phyloP scores from a whole-genome alignment of 2,329 filamentous ascomycete genomes.

The Zasmidium citrigriseum region DNA sequence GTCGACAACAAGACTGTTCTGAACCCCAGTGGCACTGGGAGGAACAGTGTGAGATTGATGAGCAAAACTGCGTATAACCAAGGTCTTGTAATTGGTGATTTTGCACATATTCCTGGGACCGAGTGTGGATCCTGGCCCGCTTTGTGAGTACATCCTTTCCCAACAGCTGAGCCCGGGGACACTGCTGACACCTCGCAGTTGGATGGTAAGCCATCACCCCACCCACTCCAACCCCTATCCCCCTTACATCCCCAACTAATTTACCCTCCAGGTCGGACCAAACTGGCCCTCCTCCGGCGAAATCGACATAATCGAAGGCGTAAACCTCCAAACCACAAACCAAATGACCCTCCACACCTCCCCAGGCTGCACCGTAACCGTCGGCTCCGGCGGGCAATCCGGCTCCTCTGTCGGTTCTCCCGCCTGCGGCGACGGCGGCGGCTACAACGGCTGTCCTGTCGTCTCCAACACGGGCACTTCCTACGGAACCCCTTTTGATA shows the following conservation, averaged over 20 bases:
- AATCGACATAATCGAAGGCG: constrained; percentile 41
- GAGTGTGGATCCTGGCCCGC: constrained; percentile 65
- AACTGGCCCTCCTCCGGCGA: constrained; percentile 40
- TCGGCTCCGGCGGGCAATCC: constrained; percentile 4
- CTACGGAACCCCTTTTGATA: constrained; percentile 36
- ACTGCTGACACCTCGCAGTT: constrained; percentile 21
- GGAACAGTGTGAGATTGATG: constrained; percentile 68
- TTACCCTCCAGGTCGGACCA: no score
- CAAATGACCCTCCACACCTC: constrained; percentile 36
- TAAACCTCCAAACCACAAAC: constrained; percentile 33
- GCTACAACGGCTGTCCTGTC: constrained; percentile 36
- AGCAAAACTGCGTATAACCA: constrained; percentile 64
- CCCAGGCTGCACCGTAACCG: constrained; percentile 31
- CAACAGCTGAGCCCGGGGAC: neutral
- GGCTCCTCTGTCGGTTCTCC: constrained; percentile 59
- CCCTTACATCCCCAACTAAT: no score
- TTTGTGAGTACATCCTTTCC: neutral
- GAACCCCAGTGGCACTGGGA: constrained; percentile 55
- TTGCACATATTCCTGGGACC: constrained; percentile 70
- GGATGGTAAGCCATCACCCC: no score
- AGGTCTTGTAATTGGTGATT: constrained; percentile 70
- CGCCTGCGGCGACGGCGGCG: constrained; percentile 61
- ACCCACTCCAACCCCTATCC: no score
- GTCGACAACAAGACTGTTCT: constrained; percentile 29
- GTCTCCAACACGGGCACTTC: constrained; percentile 50